Evolutionary conservation across 257 asterid species (phyloP).

Genomic region (Nicotiana attenuata): DNA sequence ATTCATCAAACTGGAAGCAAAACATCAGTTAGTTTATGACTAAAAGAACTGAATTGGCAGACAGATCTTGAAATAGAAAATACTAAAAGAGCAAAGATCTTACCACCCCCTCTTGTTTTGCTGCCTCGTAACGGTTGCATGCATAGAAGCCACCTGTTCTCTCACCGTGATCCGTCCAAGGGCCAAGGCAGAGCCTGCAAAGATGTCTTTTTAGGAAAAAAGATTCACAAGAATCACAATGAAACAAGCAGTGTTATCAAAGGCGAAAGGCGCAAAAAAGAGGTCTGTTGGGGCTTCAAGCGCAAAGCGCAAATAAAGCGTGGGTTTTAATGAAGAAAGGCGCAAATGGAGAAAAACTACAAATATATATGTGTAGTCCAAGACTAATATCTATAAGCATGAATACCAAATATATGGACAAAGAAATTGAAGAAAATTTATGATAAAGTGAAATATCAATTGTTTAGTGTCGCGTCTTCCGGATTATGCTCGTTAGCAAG

Average conservation of each 20-base stretch:
- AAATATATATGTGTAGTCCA: too few species aligned
- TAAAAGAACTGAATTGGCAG: background rate
- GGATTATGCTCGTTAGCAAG: background rate
- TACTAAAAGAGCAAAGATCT: conserved; percentile 15
- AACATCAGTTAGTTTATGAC: conserved; percentile 15
- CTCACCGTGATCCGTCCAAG: conserved; percentile 97
- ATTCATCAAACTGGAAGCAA: conserved; percentile 67
- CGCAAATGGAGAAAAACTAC: too few species aligned
- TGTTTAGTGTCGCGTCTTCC: too few species aligned
- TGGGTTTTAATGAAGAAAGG: too few species aligned
- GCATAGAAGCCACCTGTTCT: conserved; percentile 98
- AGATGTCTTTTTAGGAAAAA: conserved; percentile 19
- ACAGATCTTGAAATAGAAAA: background rate
- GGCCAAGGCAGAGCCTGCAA: conserved; percentile 95
- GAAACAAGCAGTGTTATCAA: background rate
- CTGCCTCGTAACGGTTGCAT: conserved; percentile 93
- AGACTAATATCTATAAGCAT: too few species aligned
- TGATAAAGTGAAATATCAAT: too few species aligned
- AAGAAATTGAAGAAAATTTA: too few species aligned
- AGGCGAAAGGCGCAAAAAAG: too few species aligned
- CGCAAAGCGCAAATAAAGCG: too few species aligned
- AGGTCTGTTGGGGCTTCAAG: too few species aligned
- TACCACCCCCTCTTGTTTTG: conserved; percentile 96
- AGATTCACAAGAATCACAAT: background rate
- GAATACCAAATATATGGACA: too few species aligned